Evolutionary conservation across 176 grass and related monocot genomes (phyloP).

Genomic region (Oryza coarctata): DNA sequence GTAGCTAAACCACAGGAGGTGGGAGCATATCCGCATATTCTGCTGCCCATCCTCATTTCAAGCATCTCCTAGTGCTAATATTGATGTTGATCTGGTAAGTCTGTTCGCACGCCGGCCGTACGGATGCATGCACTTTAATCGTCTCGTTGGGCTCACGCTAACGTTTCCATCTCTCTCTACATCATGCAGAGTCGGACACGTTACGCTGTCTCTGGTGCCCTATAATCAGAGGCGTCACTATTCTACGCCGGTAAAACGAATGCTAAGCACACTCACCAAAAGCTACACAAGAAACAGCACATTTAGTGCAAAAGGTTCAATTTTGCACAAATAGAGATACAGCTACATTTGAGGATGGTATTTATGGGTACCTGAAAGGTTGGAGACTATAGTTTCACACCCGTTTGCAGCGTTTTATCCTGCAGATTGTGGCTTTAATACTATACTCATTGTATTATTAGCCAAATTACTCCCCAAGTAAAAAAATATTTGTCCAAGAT

Average conservation of each 20-base stretch:
- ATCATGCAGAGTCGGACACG: constrained; percentile 47
- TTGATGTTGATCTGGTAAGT: neutral
- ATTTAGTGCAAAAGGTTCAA: neutral
- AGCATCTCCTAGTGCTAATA: neutral
- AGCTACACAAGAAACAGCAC: constrained; percentile 3
- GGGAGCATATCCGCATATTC: neutral
- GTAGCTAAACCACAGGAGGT: no score
- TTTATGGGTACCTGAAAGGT: no score
- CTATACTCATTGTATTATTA: no score
- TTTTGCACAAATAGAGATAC: no score
- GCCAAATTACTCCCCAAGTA: no score
- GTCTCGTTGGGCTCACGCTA: constrained; percentile 12
- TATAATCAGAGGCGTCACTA: neutral
- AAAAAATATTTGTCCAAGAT: no score
- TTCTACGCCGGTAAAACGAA: neutral
- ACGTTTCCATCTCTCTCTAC: neutral
- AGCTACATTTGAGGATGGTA: no score
- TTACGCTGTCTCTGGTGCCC: constrained; percentile 27
- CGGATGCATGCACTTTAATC: constrained; percentile 1
- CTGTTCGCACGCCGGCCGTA: neutral
- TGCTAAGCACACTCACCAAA: neutral
- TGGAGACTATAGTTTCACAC: no score
- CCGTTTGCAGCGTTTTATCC: no score
- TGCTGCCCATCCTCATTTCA: neutral
- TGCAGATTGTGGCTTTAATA: no score